Evolutionary conservation across 2,329 filamentous ascomycete genomes (phyloP).

Genomic region (Pestalotiopsis fici): DNA sequence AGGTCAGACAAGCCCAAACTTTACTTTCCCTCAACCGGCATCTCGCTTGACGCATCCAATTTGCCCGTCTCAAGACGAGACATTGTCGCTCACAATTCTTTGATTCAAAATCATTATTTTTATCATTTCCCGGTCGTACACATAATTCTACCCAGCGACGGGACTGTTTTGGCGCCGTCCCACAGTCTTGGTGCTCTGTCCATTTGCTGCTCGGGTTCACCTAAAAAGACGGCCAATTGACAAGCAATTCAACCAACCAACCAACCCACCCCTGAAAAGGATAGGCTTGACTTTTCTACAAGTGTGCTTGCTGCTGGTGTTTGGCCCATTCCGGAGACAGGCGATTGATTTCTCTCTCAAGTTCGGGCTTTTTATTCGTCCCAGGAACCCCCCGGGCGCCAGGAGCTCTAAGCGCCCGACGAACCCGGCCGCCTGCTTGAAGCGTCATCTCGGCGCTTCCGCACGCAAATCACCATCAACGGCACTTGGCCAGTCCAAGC

Average conservation of each 20-base stretch:
- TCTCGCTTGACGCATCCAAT: background rate
- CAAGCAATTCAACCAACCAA: background rate
- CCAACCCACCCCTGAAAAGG: background rate
- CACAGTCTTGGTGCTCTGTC: background rate
- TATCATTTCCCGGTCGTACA: background rate
- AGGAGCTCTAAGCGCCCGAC: constrained; percentile 1
- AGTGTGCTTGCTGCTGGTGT: background rate
- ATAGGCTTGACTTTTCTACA: too few species aligned
- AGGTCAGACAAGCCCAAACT: background rate
- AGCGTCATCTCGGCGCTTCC: constrained; percentile 9
- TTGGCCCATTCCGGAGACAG: background rate
- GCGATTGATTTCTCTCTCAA: background rate
- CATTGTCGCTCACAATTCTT: background rate
- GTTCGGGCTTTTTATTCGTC: background rate
- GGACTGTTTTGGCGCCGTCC: background rate
- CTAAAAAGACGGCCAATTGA: too few species aligned
- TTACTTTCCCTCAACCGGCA: background rate
- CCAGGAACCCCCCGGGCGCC: background rate
- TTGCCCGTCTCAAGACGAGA: background rate
- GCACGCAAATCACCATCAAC: background rate
- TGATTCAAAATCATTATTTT: background rate
- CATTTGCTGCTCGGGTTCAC: background rate
- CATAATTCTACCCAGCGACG: background rate
- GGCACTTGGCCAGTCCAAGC: background rate
- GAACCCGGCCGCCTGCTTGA: background rate